phyloP scores from a whole-genome alignment of 768 basidiomycete genomes.

The Pleurotus eryngii region DNA sequence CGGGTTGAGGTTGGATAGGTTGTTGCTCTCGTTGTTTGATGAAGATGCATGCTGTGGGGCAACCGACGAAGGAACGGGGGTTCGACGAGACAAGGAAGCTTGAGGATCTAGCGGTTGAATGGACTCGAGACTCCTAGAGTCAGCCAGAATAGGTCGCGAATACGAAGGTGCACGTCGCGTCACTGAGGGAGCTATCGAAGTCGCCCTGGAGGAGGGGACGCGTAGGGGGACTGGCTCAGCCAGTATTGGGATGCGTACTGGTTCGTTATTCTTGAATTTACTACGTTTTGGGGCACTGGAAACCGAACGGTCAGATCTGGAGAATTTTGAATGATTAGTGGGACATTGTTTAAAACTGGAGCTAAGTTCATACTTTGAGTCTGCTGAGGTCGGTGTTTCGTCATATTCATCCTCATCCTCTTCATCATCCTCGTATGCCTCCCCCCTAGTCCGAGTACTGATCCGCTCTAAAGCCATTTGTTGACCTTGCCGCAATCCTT shows the following conservation, averaged over 20 bases:
- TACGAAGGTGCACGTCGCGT: not conserved
- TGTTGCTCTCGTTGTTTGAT: constrained; percentile 14
- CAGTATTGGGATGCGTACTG: not conserved
- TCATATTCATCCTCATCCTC: constrained; percentile 20
- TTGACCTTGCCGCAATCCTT: constrained; percentile 36
- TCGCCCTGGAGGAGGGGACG: not conserved
- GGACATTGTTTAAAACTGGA: not conserved
- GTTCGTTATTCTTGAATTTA: not conserved
- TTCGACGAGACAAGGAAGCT: not conserved
- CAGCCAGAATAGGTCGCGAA: constrained; percentile 14
- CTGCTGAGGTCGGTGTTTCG: not conserved
- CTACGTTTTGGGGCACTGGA: not conserved
- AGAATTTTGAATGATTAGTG: not conserved
- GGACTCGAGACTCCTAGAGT: constrained; percentile 11
- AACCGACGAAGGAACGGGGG: constrained; percentile 4
- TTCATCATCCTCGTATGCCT: not conserved
- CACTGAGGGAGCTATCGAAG: not conserved
- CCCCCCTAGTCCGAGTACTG: constrained; percentile 17
- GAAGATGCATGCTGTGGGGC: constrained; percentile 4
- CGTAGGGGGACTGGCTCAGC: not conserved
- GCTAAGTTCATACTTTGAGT: constrained; percentile 8
- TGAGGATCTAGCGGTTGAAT: constrained; percentile 4
- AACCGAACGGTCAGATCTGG: not conserved
- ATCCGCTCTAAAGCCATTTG: constrained; percentile 22
- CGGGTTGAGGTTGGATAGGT: constrained; percentile 37